A percentile compares a stretch with the other conserved stretches of the same genome.
These are phyloP conservation scores for Gigaspora rosea DNA, from an alignment of 192 early-diverging fungal genomes.

Conservation along the genomic window DNA sequence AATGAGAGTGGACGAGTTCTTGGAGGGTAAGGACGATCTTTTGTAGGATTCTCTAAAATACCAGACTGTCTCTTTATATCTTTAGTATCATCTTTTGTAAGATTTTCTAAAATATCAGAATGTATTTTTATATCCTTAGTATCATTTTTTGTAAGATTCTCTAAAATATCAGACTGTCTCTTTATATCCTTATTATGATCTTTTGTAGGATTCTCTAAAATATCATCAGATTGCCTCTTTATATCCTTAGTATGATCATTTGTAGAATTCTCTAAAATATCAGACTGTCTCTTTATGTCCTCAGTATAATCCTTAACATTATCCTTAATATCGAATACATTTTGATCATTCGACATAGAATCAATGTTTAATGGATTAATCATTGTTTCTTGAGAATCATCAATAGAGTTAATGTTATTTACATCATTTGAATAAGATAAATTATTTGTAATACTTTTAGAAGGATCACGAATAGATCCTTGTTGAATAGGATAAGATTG, in stretches of 20 bases:
- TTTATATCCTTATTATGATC: constrained; percentile 4
- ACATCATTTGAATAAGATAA: no score
- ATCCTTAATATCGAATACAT: background rate
- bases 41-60: constrained; percentile 6
- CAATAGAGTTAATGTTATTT: no score
- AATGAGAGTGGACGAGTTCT: constrained; percentile 12
- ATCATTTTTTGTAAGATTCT: background rate
- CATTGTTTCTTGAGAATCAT: no score
- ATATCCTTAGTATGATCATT: constrained; percentile 13
- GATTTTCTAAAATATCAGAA: background rate
- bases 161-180: background rate
- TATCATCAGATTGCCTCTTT: background rate
- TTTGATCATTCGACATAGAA: no score
- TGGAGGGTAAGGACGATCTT: constrained; percentile 11
- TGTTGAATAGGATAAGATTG: no score
- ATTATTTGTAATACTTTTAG: no score
- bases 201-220: constrained; percentile 5
- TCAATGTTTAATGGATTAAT: no score
- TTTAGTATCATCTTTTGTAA: background rate
- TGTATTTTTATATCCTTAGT: background rate
- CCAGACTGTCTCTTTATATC: background rate
- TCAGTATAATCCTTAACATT: no score
- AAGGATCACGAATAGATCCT: no score
- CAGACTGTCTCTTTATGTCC: background rate
- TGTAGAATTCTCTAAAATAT: background rate